A percentile compares a stretch with the other conserved stretches of the same genome.
phyloP scores from a whole-genome alignment of 768 basidiomycete genomes.

The Boletus pseudopeckii region DNA sequence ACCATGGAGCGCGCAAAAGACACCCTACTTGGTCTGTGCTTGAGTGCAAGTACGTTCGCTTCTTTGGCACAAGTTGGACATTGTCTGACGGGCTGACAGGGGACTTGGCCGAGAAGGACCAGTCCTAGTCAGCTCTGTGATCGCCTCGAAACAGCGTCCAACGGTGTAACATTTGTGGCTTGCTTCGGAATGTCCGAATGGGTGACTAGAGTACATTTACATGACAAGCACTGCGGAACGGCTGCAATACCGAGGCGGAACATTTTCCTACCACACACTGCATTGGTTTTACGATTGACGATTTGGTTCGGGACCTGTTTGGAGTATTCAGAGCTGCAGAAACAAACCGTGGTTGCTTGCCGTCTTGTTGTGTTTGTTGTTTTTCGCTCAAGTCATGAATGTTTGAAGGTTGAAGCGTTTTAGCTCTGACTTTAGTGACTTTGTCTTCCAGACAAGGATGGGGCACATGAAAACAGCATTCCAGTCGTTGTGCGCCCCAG shows the following conservation, averaged over 20 bases:
- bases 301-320: background rate
- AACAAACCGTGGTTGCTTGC: background rate
- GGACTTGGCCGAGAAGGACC: background rate
- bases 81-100: background rate
- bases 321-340: background rate
- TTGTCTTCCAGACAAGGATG: too few relatives aligned
- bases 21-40: constrained; percentile 13
- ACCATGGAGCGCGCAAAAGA: background rate
- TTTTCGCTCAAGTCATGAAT: background rate
- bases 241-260: background rate
- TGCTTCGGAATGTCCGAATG: background rate
- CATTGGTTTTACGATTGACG: background rate
- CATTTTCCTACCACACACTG: background rate
- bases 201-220: background rate
- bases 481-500: too few relatives aligned
- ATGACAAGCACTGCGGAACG: background rate
- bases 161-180: background rate
- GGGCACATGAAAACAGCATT: too few relatives aligned
- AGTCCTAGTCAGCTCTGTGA: background rate
- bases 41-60: background rate
- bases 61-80: background rate
- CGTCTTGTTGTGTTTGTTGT: background rate
- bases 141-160: background rate
- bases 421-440: too few relatives aligned
- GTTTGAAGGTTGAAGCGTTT: too few relatives aligned